Base-by-base conservation (phyloP, 441 rosid genomes). In the Macaranga tanarius region DNA sequence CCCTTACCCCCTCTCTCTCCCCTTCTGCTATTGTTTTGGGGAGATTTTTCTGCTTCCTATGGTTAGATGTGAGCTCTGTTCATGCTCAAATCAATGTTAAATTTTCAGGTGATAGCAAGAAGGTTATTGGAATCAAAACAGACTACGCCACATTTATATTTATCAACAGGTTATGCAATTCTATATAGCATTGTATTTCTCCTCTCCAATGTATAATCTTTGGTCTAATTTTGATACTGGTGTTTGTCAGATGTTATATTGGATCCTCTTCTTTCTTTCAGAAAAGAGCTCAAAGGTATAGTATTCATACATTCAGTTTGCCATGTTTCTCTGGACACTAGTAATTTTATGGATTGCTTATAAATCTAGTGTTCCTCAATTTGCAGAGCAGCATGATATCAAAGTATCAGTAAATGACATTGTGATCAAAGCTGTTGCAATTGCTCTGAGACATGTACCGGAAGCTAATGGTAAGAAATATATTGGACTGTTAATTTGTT, bases 331-430 rank as follows among this genome's bases (percentile, higher is more conserved):
- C 17, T 72, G 44, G 65, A 50, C 57, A 67, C 71, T 38, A 62
- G 20, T 71, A 19, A 15, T 74, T 77, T 75, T 69, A 71, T 63
- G 65, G 77, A 70, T 75, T 66, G 57, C 66, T 86, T 44, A 84
- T 72, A 66, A 25, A 65, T 79, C 68, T 54, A 59, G 74, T 71
- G 50, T 73, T 70, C 62, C 58, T 70, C 42, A 17, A 74, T 77
- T 80, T 84, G 47, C 93, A 92, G 99, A 95, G 76, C 83, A 80
- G 67, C 97, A 90, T 84, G 92, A 87, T 75, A 79, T 81, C 55
- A 92, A 91, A 86, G 97, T 92, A 72, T 95, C 98, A 20, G 96
- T 95, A 55, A 95, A 95, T 81, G 99, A 95, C 86, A 90, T 92
- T 81, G 92, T 92, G 83, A 92, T 92, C 75, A 92, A 95, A 88